Evolutionary conservation across 2,329 filamentous ascomycete genomes (phyloP), one percentile per base, ranked within the genome.

Genomic region (Aspergillus flavus): DNA sequence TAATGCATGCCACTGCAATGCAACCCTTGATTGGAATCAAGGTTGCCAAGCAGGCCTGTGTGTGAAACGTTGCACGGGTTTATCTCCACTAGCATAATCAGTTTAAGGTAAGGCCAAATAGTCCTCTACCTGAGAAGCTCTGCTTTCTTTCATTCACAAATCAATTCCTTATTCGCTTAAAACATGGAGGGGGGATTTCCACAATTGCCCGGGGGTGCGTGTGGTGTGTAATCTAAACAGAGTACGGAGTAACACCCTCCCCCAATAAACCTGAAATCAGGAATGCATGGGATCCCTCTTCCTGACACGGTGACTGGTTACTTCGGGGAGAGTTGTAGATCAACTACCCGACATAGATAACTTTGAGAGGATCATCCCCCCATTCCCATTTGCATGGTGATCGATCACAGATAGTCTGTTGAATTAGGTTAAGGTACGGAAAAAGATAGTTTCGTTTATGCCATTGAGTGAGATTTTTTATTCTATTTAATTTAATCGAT

Each of bases 21-120:
- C 62, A 73, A 73, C 71, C 69, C 65, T 73, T 69, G 68, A 71
- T 64, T 65, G 34, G 59, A 68, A 72, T 68, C 69, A 73, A 72
- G 68, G 62, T 73, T 71, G 70, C 69, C 71, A 73, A 73, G 57
- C 32, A 54, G 56, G 34, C 54, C 64, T 69, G 62, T 66, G 63
- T 66, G 73, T 76, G 74, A 73, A 75, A 76, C 73, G 72, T 75
- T 71, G 69, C 73, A 74, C 73, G 73, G 75, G 73, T 72, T 75
- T 73, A 76, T 75, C 74, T 74, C 73, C 74, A 74, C 72, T 71
- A 73, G 69, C 69, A 75, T 72, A 73, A 73, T 76, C 58, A 61
- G 62, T 63, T 68, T 72, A 73, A 72, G 62, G 68, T 74, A 66
- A 68, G 63, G 62, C 52, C 41, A 39, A 64, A 62, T 62, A 39